Percentiles rank a stretch among this genome's conserved stretches.
Conservation (phyloP, 2,329 filamentous ascomycete species). For the Apiospora arundinis region DNA sequence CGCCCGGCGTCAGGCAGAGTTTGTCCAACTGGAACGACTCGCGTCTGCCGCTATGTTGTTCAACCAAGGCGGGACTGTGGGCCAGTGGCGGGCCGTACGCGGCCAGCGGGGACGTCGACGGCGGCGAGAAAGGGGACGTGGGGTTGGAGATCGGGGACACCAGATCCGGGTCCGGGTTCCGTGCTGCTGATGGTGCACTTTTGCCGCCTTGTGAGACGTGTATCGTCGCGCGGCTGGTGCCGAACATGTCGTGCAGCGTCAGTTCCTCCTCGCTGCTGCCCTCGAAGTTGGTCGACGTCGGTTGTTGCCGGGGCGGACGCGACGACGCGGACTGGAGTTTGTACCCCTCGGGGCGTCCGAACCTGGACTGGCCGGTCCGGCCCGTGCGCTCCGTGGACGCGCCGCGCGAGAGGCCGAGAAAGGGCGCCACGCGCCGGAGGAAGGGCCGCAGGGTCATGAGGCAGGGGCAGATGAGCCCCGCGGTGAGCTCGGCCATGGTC, state of each 20-base stretch:
- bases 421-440: not conserved
- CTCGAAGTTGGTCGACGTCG: not conserved
- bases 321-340: not conserved
- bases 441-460: slow-evolving; percentile 21
- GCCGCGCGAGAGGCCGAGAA: not conserved
- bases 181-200: not conserved
- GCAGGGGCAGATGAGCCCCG: slow-evolving; percentile 7
- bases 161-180: not conserved
- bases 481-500: slow-evolving; percentile 18
- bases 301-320: not conserved
- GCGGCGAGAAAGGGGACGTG: not conserved
- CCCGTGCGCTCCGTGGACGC: not conserved
- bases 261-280: not conserved
- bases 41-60: not conserved
- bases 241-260: slow-evolving; percentile 9
- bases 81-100: not conserved
- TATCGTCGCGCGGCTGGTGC: not conserved
- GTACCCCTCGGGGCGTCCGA: not conserved
- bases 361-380: not conserved
- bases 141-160: not conserved
- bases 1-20: not conserved
- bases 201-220: not conserved
- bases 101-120: not conserved
- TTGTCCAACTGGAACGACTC: not conserved
- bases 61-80: too few species aligned